A percentile compares a stretch with the other conserved stretches of the same genome.
These are phyloP conservation scores for Cystobasidium ongulense DNA, from an alignment of 768 basidiomycete genomes.

Conservation along the genomic window DNA sequence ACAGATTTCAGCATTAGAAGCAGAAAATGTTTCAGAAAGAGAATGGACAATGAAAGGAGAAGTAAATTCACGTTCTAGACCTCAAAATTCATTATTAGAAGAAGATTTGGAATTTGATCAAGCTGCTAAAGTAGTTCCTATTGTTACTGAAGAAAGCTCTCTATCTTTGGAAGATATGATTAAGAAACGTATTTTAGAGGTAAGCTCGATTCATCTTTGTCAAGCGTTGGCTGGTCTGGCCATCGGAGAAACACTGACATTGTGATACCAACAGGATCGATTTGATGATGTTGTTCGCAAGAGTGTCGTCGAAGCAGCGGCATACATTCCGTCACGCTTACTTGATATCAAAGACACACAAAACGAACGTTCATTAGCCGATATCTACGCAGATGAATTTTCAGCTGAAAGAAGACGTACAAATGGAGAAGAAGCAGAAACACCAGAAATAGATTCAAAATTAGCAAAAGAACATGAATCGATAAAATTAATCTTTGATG, in stretches of 20 bases:
- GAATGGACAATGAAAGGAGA: conserved; percentile 92
- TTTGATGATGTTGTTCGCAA: conserved; percentile 91
- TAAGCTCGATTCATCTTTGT: conserved; percentile 40
- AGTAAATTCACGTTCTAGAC: conserved; percentile 68
- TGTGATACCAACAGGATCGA: conserved; percentile 47
- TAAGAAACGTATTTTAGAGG: conserved; percentile 75
- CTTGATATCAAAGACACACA: conserved; percentile 84
- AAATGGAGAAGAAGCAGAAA: conserved; percentile 49
- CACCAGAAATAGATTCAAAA: conserved; percentile 79
- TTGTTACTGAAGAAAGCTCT: conserved; percentile 80
- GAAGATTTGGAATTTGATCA: conserved; percentile 94
- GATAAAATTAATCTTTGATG: conserved; percentile 73
- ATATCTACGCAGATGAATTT: conserved; percentile 93
- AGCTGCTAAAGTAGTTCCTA: conserved; percentile 71
- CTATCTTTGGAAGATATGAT: conserved; percentile 77
- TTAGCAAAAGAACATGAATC: conserved; percentile 80
- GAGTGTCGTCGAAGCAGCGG: conserved; percentile 66
- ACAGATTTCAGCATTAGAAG: conserved; percentile 73
- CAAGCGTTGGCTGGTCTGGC: not conserved
- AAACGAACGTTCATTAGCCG: conserved; percentile 77
- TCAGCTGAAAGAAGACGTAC: conserved; percentile 50
- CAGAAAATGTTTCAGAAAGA: conserved; percentile 77
- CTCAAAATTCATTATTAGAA: conserved; percentile 82
- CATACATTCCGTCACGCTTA: conserved; percentile 80
- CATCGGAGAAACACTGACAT: not conserved